These are phyloP conservation scores for Triticum monococcum DNA, from an alignment of 176 grass and related monocot species.

Conservation along the genomic window DNA sequence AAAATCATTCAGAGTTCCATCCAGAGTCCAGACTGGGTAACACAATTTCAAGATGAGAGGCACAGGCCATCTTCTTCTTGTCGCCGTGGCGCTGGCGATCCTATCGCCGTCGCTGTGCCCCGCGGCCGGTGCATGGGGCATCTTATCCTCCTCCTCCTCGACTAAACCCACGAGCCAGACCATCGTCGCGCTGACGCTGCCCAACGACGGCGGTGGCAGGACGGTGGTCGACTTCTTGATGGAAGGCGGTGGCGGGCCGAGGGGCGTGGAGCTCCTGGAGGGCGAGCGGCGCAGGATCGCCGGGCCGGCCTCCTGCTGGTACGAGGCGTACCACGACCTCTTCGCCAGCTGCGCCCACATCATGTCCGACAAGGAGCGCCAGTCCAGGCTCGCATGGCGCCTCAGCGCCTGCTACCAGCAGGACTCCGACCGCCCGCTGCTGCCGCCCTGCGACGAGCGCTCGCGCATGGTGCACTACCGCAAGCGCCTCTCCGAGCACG, in stretches of 20 bases:
- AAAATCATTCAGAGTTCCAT: background rate
- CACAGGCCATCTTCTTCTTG: background rate
- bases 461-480: slow-evolving; percentile 51
- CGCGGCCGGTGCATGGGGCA: slow-evolving; percentile 8
- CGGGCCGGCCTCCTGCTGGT: slow-evolving; percentile 43
- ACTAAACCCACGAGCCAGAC: background rate
- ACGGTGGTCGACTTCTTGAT: slow-evolving; percentile 37
- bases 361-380: slow-evolving; percentile 58
- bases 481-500: slow-evolving; percentile 46
- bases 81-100: background rate
- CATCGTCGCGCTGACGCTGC: background rate
- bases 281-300: slow-evolving; percentile 35
- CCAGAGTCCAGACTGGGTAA: background rate
- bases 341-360: slow-evolving; percentile 54
- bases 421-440: slow-evolving; percentile 51
- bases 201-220: background rate
- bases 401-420: slow-evolving; percentile 68
- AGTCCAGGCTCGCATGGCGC: slow-evolving; percentile 55
- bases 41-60: background rate
- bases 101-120: background rate
- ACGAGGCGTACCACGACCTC: slow-evolving; percentile 33
- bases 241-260: background rate
- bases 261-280: slow-evolving; percentile 45
- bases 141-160: slow-evolving; percentile 14
- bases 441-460: slow-evolving; percentile 38